Percentiles rank a stretch among this genome's conserved stretches.
These are phyloP conservation scores for Brettanomyces anomalus DNA, from an alignment of 805 yeast genomes.

Conservation along the genomic window DNA sequence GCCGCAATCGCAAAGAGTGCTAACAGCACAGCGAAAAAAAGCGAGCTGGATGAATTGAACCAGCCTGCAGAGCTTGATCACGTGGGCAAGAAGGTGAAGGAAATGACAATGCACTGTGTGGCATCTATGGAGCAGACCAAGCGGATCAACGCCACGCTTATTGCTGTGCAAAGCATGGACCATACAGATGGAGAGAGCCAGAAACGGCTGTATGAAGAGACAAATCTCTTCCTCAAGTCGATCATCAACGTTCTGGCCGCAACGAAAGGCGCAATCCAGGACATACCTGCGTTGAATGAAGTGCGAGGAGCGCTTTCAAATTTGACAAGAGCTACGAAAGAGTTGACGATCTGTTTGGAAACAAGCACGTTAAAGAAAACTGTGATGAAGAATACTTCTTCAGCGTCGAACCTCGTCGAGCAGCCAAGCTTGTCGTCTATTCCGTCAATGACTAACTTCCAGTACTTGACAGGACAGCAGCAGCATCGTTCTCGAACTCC, in stretches of 20 bases:
- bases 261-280: conserved; percentile 75
- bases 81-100: conserved; percentile 60
- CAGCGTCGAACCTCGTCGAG: conserved; percentile 14
- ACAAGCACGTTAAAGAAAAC: conserved; percentile 38
- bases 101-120: conserved; percentile 67
- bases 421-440: conserved; percentile 29
- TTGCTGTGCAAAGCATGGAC: conserved; percentile 29
- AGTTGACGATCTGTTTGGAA: conserved; percentile 80
- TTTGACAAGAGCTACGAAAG: conserved; percentile 83
- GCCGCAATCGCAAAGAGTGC: conserved; percentile 61
- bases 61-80: conserved; percentile 10
- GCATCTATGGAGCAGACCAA: conserved; percentile 78
- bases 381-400: conserved; percentile 14
- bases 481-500: not conserved
- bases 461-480: not conserved
- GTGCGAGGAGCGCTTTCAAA: conserved; percentile 72
- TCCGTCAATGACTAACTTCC: conserved; percentile 27
- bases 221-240: conserved; percentile 71
- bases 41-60: not conserved
- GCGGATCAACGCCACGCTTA: conserved; percentile 46
- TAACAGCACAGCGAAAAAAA: conserved; percentile 32
- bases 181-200: conserved; percentile 37
- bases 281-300: conserved; percentile 70
- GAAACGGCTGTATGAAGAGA: conserved; percentile 73
- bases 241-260: conserved; percentile 77